These are phyloP conservation scores for Aspergillus mulundensis DNA, from an alignment of 495 filamentous ascomycete genomes.

Conservation along the genomic window DNA sequence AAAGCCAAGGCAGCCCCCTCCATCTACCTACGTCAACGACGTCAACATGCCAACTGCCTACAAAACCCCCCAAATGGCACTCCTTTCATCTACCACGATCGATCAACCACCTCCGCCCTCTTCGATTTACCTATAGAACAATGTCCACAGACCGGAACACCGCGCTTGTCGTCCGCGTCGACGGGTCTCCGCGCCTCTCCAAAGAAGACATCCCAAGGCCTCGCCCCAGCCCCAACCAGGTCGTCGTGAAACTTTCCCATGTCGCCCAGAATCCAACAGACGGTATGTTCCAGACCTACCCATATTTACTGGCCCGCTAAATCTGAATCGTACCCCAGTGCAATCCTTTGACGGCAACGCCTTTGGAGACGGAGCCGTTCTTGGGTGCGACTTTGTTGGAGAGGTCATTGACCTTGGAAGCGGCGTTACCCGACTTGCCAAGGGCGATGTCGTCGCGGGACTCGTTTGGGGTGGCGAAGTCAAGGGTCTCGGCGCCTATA, in stretches of 20 bases:
- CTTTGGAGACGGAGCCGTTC: constrained; percentile 32
- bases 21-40: too few species aligned
- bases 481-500: constrained; percentile 21
- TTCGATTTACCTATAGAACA: too few species aligned
- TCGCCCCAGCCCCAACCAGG: constrained; percentile 11
- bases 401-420: constrained; percentile 46
- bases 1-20: too few species aligned
- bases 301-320: background rate
- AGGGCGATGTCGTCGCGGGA: constrained; percentile 34
- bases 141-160: too few species aligned
- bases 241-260: constrained; percentile 26
- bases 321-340: constrained; percentile 10
- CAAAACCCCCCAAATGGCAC: too few species aligned
- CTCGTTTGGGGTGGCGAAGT: constrained; percentile 26
- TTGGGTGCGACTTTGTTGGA: constrained; percentile 53
- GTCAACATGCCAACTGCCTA: too few species aligned
- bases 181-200: too few species aligned
- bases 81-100: too few species aligned
- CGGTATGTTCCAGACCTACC: constrained; percentile 9
- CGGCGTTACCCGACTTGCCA: constrained; percentile 35
- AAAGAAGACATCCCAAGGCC: background rate
- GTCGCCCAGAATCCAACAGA: constrained; percentile 32
- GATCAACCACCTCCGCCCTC: too few species aligned
- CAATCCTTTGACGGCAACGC: constrained; percentile 24
- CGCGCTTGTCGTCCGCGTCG: too few species aligned